These are phyloP conservation scores for Penicillium ochrochloron DNA, from an alignment of 495 filamentous ascomycete species.

Conservation along the genomic window DNA sequence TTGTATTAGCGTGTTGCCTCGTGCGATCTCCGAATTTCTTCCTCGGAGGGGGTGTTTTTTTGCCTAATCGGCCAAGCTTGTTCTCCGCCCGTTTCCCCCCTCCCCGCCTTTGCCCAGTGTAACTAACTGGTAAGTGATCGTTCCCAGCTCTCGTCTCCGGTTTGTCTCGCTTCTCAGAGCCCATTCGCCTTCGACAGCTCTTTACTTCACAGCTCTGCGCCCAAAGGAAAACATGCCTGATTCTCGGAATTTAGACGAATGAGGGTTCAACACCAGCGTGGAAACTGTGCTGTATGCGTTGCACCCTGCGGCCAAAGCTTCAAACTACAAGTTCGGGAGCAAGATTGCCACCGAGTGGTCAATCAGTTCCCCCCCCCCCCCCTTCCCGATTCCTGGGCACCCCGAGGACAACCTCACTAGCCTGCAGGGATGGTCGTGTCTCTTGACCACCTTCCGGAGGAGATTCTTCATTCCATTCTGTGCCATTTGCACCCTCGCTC, in stretches of 20 bases:
- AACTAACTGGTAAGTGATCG: too few relatives aligned
- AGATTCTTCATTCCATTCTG: slow-evolving; percentile 74
- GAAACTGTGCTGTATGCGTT: slow-evolving; percentile 14
- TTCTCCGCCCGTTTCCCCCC: slow-evolving; percentile 3
- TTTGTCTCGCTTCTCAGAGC: neutral
- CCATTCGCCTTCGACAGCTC: neutral
- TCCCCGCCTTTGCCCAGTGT: neutral
- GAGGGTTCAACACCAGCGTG: slow-evolving; percentile 19
- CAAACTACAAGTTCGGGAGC: neutral
- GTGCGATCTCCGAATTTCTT: neutral
- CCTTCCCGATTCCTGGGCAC: neutral
- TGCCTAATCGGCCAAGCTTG: slow-evolving; percentile 1
- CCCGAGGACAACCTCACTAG: slow-evolving; percentile 5
- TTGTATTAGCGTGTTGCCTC: neutral
- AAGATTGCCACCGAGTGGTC: slow-evolving; percentile 8
- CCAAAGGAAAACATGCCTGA: slow-evolving; percentile 6
- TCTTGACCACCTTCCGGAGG: slow-evolving; percentile 65
- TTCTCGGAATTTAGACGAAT: slow-evolving; percentile 9
- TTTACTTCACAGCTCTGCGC: neutral
- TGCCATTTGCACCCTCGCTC: slow-evolving; percentile 58
- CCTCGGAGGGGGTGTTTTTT: neutral
- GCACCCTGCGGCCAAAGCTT: neutral
- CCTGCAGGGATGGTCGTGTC: slow-evolving; percentile 44
- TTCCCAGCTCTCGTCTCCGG: neutral
- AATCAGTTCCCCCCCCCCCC: neutral